A percentile compares a stretch with the other conserved stretches of the same genome.
phyloP scores from a whole-genome alignment of 306 rosid species.

The Quercus cerris region DNA sequence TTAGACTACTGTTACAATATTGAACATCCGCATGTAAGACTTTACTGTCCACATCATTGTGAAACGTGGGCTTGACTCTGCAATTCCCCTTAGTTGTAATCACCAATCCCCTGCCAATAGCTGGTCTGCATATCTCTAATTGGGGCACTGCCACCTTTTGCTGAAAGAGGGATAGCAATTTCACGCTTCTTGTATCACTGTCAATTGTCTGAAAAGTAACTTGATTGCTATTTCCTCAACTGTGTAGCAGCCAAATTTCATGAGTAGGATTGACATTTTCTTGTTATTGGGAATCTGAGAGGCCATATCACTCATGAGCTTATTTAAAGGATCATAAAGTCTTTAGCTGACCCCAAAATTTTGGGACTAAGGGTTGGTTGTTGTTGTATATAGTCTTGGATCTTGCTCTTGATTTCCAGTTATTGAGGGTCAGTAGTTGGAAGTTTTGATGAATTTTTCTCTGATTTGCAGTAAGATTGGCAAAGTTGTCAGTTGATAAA shows the following conservation, averaged over 20 bases:
- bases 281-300: background rate
- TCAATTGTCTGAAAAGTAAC: background rate
- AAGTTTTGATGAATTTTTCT: background rate
- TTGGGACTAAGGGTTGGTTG: too few relatives aligned
- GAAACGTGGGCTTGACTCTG: background rate
- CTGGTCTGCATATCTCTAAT: background rate
- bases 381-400: background rate
- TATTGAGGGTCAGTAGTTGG: background rate
- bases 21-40: background rate
- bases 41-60: background rate
- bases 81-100: background rate
- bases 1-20: background rate
- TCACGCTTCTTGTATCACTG: background rate
- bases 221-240: background rate
- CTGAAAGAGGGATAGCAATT: background rate
- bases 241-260: background rate
- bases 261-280: background rate
- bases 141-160: background rate
- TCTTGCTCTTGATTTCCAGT: slow-evolving; percentile 16
- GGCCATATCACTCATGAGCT: background rate
- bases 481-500: slow-evolving; percentile 72
- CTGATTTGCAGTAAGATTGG: slow-evolving; percentile 61
- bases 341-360: too few relatives aligned
- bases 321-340: background rate
- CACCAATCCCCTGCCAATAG: background rate